Base-by-base conservation (phyloP, 2,329 filamentous ascomycete species). In the Plenodomus biglobosus region DNA sequence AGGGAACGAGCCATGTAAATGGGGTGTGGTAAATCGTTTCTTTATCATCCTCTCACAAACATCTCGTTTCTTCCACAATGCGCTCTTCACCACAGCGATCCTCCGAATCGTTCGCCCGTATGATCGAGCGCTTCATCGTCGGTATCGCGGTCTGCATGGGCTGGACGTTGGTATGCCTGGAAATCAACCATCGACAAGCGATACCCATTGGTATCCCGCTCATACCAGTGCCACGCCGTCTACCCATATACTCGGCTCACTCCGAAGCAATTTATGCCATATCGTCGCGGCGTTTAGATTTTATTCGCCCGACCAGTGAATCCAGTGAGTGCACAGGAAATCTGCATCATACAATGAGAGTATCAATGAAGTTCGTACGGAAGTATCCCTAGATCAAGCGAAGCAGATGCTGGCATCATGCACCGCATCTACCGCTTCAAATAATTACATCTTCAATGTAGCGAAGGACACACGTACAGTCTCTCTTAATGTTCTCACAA, bases 301-400 rank as follows among this genome's bases (percentile, higher is more conserved):
- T 59, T 22, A 13, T 46, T 3, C 17, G 56, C 10, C 53, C 53
- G 18, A 43, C 2, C 8, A 11, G 51, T 24, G 43, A 17, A 2
- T 59, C 56, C 27, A 46, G 53, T 58, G 37, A 44, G 55, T n/a
- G n/a, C n/a, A n/a, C n/a, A n/a, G n/a, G n/a, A n/a, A n/a, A n/a
- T n/a, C n/a, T n/a, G n/a, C 70, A 0, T 62, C 68, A 0, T 77
- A 77, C 56, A 75, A 75, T 36, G 74, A 78, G 49, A 30, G 72
- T 66, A 24, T 24, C 22, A 39, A 74, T 70, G 44, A 55, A 46
- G 2, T 50, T 70, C 7, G 75, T 77, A 1, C 87, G 83, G 70
- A 70, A 72, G 11, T 83, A 87, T 76, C 22, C 10, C 22, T 24
- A 10, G 22, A 24, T 24, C 22, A 24, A 24, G 22, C 22, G 22